A percentile compares a stretch with the other conserved stretches of the same genome.
These are phyloP conservation scores for Fusarium musae DNA, from an alignment of 2,329 filamentous ascomycete genomes.

Conservation along the genomic window DNA sequence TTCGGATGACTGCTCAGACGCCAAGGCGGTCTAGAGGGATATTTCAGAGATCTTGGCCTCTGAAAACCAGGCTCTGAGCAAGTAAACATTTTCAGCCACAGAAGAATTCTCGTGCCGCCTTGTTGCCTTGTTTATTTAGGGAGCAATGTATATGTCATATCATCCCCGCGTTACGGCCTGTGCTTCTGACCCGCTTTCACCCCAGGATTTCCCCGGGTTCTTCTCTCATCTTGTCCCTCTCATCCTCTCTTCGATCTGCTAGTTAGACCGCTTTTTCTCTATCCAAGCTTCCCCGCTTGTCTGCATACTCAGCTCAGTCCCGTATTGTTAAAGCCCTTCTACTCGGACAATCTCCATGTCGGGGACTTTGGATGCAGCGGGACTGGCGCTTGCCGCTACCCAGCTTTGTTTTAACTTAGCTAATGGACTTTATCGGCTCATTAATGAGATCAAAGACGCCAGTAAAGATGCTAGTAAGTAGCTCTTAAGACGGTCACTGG, in stretches of 20 bases:
- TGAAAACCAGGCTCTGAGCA: not conserved
- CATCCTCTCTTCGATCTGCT: not conserved
- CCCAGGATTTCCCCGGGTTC: not conserved
- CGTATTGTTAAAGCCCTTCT: no score
- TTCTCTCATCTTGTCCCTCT: not conserved
- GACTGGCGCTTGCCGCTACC: not conserved
- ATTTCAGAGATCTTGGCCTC: not conserved
- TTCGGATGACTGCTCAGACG: not conserved
- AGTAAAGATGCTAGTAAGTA: not conserved
- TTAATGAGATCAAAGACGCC: not conserved
- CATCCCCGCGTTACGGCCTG: not conserved
- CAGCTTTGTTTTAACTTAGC: not conserved
- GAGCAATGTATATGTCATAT: not conserved
- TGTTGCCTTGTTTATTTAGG: not conserved
- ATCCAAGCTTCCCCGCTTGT: no score
- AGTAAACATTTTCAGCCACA: not conserved
- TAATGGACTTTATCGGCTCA: accelerated
- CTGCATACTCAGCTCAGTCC: no score
- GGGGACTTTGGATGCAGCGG: not conserved
- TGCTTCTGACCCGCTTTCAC: not conserved
- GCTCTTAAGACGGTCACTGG: no score
- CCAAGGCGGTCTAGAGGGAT: not conserved
- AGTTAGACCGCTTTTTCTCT: no score
- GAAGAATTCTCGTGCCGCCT: not conserved
- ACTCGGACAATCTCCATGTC: not conserved